Percentiles rank a stretch among this genome's conserved stretches.
phyloP scores from a whole-genome alignment of 805 yeast genomes.

The Wickerhamomyces canadensis region DNA sequence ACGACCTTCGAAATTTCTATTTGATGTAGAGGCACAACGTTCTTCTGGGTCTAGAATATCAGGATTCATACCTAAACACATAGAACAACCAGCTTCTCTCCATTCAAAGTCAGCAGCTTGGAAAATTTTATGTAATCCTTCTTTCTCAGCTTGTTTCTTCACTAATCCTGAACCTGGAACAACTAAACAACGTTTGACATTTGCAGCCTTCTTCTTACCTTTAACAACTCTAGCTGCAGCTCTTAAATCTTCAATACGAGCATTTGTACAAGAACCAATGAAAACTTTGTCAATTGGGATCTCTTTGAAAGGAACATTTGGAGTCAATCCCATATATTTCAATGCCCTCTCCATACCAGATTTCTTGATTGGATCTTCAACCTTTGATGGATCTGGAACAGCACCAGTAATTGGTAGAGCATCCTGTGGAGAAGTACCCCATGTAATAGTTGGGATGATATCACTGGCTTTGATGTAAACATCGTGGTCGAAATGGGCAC shows the following conservation, averaged over 20 bases:
- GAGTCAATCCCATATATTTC: conserved; percentile 82
- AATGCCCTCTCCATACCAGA: conserved; percentile 90
- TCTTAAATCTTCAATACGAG: conserved; percentile 94
- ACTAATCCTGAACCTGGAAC: conserved; percentile 98
- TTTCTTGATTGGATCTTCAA: conserved; percentile 66
- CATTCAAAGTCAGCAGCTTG: conserved; percentile 92
- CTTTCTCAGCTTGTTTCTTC: conserved; percentile 87
- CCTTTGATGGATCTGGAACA: conserved; percentile 85
- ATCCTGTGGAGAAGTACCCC: conserved; percentile 99
- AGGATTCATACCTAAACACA: conserved; percentile 99
- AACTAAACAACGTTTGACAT: conserved; percentile 76
- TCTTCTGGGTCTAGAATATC: conserved; percentile 93
- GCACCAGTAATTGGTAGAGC: conserved; percentile 88
- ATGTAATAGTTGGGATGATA: conserved; percentile 91
- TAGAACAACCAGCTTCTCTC: conserved; percentile 99
- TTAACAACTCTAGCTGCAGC: conserved; percentile 91
- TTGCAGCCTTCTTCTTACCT: conserved; percentile 82
- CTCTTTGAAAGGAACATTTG: conserved; percentile 75
- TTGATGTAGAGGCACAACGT: conserved; percentile 98
- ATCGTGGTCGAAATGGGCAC: conserved; percentile 83
- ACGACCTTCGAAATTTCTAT: conserved; percentile 98
- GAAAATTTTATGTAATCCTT: conserved; percentile 90
- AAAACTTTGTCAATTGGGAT: conserved; percentile 87
- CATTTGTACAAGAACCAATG: conserved; percentile 97
- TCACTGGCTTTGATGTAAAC: conserved; percentile 77